These are phyloP conservation scores for Flaveria bidentis DNA, from an alignment of 129 eudicot species.

Conservation along the genomic window DNA sequence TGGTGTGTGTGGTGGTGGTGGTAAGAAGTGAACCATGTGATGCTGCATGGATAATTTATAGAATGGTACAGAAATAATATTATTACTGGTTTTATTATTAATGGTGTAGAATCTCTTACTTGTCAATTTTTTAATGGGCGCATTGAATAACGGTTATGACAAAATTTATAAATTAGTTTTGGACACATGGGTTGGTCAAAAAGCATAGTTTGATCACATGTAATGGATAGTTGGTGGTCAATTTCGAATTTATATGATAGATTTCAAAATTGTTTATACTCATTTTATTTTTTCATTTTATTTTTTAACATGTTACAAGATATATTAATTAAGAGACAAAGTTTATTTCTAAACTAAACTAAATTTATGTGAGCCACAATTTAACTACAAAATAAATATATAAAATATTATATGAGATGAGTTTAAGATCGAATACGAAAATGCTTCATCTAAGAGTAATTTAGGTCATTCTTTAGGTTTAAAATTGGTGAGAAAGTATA, in stretches of 20 bases:
- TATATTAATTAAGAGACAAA: neutral
- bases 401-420: neutral
- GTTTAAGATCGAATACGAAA: neutral
- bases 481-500: neutral
- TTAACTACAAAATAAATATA: neutral
- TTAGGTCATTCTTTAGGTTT: neutral
- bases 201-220: constrained; percentile 1
- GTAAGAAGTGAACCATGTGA: constrained; percentile 36
- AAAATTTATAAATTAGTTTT: neutral
- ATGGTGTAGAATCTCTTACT: constrained; percentile 13
- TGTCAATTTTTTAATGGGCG: constrained; percentile 13
- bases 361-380: neutral
- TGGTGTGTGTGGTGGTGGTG: neutral
- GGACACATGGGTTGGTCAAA: constrained; percentile 17
- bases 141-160: neutral
- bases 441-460: neutral
- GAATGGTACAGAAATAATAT: constrained; percentile 1
- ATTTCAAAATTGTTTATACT: neutral
- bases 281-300: neutral
- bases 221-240: neutral
- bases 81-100: constrained; percentile 10
- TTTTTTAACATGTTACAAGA: neutral
- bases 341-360: neutral
- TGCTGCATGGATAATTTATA: constrained; percentile 32
- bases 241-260: neutral